Conservation (phyloP, 129 eudicot species). For the Tagetes patula region DNA sequence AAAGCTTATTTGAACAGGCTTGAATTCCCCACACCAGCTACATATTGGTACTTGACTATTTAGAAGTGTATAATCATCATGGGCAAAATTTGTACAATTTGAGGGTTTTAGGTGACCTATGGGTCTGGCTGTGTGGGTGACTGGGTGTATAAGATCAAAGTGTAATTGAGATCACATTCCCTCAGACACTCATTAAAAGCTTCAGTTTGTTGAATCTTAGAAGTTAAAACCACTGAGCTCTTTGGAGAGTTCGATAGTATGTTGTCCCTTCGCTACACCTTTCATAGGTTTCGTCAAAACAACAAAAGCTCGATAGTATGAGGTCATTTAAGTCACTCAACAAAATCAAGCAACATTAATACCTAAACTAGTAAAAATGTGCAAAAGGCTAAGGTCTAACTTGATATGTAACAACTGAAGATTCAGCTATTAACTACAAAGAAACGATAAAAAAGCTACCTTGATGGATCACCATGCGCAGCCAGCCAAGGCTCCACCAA, state of each 20-base stretch:
- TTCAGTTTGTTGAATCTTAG: too few species aligned
- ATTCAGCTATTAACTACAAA: not conserved
- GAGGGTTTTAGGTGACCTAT: not conserved
- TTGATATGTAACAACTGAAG: not conserved
- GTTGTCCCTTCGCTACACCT: slow-evolving; percentile 9
- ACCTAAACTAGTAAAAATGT: slow-evolving; percentile 1
- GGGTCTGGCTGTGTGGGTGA: not conserved
- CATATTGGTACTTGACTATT: slow-evolving; percentile 9
- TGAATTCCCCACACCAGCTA: slow-evolving; percentile 2
- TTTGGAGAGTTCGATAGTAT: not conserved
- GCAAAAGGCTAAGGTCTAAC: not conserved
- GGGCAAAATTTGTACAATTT: not conserved
- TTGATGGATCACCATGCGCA: slow-evolving; percentile 95
- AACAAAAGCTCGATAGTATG: not conserved
- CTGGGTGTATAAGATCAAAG: not conserved
- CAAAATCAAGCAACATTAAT: not conserved
- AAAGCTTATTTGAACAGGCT: slow-evolving; percentile 2
- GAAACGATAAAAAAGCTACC: slow-evolving; percentile 40
- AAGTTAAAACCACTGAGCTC: not conserved
- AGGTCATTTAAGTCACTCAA: slow-evolving; percentile 5
- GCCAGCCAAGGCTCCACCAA: slow-evolving; percentile 99
- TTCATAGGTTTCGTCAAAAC: not conserved
- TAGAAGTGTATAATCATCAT: slow-evolving; percentile 5
- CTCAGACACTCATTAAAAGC: too few species aligned
- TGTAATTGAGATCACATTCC: not conserved